Evolutionary conservation across 768 basidiomycete genomes (phyloP).

Genomic region (Leccinum boreale): DNA sequence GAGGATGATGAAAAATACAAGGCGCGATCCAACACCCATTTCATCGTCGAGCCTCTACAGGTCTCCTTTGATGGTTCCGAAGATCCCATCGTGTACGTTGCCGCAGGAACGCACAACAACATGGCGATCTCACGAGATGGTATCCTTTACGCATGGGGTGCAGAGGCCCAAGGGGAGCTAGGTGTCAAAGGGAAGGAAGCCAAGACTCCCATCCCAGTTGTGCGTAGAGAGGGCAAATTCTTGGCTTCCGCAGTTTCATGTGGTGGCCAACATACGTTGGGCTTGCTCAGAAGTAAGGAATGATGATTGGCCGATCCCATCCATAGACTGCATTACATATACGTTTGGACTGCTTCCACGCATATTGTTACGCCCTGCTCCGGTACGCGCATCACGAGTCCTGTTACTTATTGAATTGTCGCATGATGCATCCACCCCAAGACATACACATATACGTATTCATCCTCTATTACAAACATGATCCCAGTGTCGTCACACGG

Average conservation of each 20-base stretch:
- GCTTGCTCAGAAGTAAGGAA: conserved; percentile 63
- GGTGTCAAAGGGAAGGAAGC: conserved; percentile 62
- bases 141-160: conserved; percentile 74
- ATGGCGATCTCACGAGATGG: conserved; percentile 66
- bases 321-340: conserved; percentile 12
- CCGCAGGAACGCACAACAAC: conserved; percentile 70
- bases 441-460: conserved; percentile 13
- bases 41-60: conserved; percentile 61
- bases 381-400: conserved; percentile 18
- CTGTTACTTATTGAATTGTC: conserved; percentile 16
- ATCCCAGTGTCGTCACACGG: neutral
- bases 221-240: conserved; percentile 68
- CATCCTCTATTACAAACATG: neutral
- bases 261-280: conserved; percentile 78
- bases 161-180: conserved; percentile 74
- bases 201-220: conserved; percentile 61
- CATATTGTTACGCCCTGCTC: conserved; percentile 12
- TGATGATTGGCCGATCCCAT: conserved; percentile 9
- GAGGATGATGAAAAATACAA: conserved; percentile 68
- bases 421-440: conserved; percentile 14
- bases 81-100: conserved; percentile 64
- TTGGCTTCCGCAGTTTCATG: conserved; percentile 52
- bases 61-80: conserved; percentile 60
- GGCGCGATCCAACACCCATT: conserved; percentile 52
- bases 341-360: conserved; percentile 17